Evolutionary conservation across 2,329 filamentous ascomycete species (phyloP).

Genomic region (Phialophora expanda): DNA sequence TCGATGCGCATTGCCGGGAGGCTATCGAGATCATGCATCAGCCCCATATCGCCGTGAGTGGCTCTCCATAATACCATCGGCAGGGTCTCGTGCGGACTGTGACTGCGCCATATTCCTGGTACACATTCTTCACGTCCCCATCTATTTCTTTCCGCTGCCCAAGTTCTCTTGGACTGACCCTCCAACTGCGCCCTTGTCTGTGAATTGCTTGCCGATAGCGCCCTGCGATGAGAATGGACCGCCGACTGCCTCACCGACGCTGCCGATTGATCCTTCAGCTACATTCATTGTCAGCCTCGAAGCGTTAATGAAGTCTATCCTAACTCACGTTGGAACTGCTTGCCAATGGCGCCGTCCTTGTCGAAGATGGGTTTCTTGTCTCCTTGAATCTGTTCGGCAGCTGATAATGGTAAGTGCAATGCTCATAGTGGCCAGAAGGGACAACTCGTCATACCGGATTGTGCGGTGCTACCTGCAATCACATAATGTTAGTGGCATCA

Average conservation of each 20-base stretch:
- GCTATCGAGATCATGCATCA: constrained; percentile 15
- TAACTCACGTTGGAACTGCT: constrained; percentile 30
- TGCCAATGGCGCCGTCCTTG: constrained; percentile 31
- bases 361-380: constrained; percentile 35
- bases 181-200: constrained; percentile 45
- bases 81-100: background rate
- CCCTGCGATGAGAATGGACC: constrained; percentile 43
- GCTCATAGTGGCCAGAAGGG: background rate
- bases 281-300: background rate
- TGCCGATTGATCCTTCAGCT: constrained; percentile 46
- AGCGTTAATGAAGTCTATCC: background rate
- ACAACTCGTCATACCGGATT: constrained; percentile 20
- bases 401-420: constrained; percentile 5
- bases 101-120: background rate
- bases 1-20: constrained; percentile 14
- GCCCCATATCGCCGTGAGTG: background rate
- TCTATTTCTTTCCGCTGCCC: constrained; percentile 15
- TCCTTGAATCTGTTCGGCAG: constrained; percentile 33
- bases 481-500: constrained; percentile 25
- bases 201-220: constrained; percentile 49
- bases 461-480: constrained; percentile 22
- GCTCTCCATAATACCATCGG: background rate
- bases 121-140: background rate
- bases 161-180: constrained; percentile 42
- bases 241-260: constrained; percentile 36